Base-by-base conservation (phyloP, 495 filamentous ascomycete species). In the Podospora comata region DNA sequence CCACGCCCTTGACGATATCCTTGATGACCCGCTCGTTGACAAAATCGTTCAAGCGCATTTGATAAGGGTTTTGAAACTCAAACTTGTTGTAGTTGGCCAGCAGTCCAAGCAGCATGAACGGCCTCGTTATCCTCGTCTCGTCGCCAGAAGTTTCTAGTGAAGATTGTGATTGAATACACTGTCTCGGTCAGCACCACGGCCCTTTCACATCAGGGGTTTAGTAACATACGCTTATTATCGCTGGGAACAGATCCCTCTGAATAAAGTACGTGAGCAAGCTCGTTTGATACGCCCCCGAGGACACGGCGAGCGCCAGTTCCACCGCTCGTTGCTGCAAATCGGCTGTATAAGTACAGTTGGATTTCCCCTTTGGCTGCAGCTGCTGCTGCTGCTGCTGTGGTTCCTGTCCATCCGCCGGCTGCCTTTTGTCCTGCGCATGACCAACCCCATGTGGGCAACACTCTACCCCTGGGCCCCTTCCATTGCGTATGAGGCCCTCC, bases 11-110 rank as follows among this genome's bases (percentile, higher is more conserved):
- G 65, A 94, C 85, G 59, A 97, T 91, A 68, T 90, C 93, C 73
- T 90, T 85, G 70, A 98, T 98, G 26, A 89, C 88, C 0, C 82
- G 80, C 74, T 98, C 94, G 71, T 99, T 97, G 70, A 97, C 94
- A 79, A 98, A 98, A 76, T 99, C 95, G 75, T 96, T 93, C n/a
- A 99, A 86, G 57, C 94, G 90, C 68, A 96, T 80, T 73, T 94
- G 91, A 74, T 99, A 99, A 6, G 95, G 95, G 71, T 99, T 99
- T 78, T 97, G 95, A 67, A 96, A 92, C 80, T 99, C 95, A 73
- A 98, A 99, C 79, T 97, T 99, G 85, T 97, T 97, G 85, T 97
- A 98, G 79, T 99, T 99, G 71, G 91, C 92, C 65, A 99, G 81
- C n/a, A 97, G 80, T 7, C 94, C 96, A 5, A 97, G 81, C 54